Evolutionary conservation across 495 filamentous ascomycete species (phyloP), one percentile per base, ranked within the genome.

Genomic region (Chaetomium fimeti): DNA sequence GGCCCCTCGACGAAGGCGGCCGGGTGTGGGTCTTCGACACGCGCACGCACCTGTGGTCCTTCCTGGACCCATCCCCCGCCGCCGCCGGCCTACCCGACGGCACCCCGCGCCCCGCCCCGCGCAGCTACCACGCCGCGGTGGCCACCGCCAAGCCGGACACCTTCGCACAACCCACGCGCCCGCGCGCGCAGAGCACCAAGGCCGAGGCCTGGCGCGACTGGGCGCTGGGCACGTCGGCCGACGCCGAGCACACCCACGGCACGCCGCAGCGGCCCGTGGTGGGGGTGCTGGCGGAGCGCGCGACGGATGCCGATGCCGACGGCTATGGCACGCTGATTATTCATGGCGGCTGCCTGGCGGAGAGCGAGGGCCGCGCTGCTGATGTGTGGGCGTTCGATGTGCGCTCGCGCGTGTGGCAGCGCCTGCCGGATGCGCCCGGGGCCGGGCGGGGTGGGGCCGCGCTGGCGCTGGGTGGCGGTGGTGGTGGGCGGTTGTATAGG

Each of bases 381-480:
- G 90, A 93, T 73, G 70, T 91, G 0, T 93, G 90, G 90, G 81
- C 84, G 1, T 92, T 92, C 70, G 83, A 87, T 68, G 66, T 92
- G 12, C 76, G 73, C 40, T 77, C 74, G 27, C 69, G 79, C 36
- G 71, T 77, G 0, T 94, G 90, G 91, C 82, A 79, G 45, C 79
- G 85, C 52, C 79, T 87, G 32, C 79, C 87, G 0, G 66, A 82
- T 20, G 88, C 87, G 0, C 88, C 88, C 0, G 85, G 81, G 16
- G 80, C 84, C 1, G 72, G 82, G 0, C 81, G 88, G 4, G 87
- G 86, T 15, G 90, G 88, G 0, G 77, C 89, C 0, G 82, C 84
- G 0, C 82, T 94, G 40, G 81, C 86, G 0, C 80, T 86, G 54
- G 72, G 76, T 2, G 45, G 45, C 20, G 18, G 13, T 18, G 13